These are phyloP conservation scores for Ilyonectria mors-panacis DNA, from an alignment of 2,329 filamentous ascomycete species.

Conservation along the genomic window DNA sequence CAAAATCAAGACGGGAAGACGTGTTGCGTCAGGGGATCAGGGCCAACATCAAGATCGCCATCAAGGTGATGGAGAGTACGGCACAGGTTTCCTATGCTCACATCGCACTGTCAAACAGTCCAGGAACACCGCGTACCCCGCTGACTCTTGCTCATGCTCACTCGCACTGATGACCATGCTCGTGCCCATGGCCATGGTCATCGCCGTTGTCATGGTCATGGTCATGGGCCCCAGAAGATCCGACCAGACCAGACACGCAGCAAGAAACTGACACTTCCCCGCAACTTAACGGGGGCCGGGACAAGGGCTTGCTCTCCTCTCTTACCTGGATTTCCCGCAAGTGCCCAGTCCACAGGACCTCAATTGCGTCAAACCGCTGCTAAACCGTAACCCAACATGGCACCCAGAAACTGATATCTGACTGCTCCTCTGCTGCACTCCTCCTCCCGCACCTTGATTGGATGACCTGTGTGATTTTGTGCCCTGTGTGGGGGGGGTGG, in stretches of 20 bases:
- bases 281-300: slow-evolving; percentile 32
- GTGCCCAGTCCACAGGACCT: slow-evolving; percentile 11
- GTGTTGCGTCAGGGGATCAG: not conserved
- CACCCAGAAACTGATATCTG: slow-evolving; percentile 47
- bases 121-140: not conserved
- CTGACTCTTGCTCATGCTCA: not conserved
- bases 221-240: slow-evolving; percentile 7
- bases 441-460: slow-evolving; percentile 33
- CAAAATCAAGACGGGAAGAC: not conserved
- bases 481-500: slow-evolving; percentile 34
- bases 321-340: not conserved
- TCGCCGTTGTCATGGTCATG: not conserved
- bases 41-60: not conserved
- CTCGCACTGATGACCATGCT: not conserved
- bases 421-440: slow-evolving; percentile 31
- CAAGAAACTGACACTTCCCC: slow-evolving; percentile 36
- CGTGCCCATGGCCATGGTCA: slow-evolving; percentile 2
- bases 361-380: slow-evolving; percentile 35
- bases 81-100: not conserved
- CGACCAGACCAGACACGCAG: slow-evolving; percentile 19
- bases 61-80: not conserved
- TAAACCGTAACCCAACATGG: slow-evolving; percentile 32
- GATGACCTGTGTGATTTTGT: slow-evolving; percentile 21
- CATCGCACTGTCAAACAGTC: not conserved
- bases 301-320: not conserved